These are phyloP conservation scores for Colletotrichum endophyticum DNA, from an alignment of 2,329 filamentous ascomycete species.

Conservation along the genomic window DNA sequence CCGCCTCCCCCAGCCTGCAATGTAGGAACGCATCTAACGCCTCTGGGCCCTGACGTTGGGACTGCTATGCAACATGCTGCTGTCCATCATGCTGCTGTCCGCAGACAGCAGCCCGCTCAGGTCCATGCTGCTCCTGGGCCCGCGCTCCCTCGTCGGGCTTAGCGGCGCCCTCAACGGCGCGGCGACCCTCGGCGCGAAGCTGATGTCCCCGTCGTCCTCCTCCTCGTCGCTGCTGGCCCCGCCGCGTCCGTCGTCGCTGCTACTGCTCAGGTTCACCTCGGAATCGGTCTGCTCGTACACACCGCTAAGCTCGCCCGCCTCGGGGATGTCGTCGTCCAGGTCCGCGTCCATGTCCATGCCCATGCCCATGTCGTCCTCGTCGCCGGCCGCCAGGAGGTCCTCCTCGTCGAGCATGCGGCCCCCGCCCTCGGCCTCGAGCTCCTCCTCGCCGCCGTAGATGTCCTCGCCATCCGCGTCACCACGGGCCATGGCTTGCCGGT, in stretches of 20 bases:
- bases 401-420: conserved; percentile 69
- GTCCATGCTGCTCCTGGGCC: conserved; percentile 55
- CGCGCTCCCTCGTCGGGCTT: conserved; percentile 39
- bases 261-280: conserved; percentile 63
- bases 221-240: conserved; percentile 21
- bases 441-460: conserved; percentile 59
- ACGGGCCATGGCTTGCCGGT: conserved; percentile 61
- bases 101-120: conserved; percentile 60
- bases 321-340: conserved; percentile 74
- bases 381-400: conserved; percentile 46
- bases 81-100: conserved; percentile 61
- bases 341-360: conserved; percentile 70
- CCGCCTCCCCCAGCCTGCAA: conserved; percentile 14
- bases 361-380: conserved; percentile 30
- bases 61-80: conserved; percentile 52
- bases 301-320: conserved; percentile 56
- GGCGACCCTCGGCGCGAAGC: conserved; percentile 43
- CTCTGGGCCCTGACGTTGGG: conserved; percentile 48
- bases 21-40: conserved; percentile 18
- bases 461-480: conserved; percentile 53
- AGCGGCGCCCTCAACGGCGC: conserved; percentile 34
- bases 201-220: conserved; percentile 33
- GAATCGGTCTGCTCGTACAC: conserved; percentile 82
- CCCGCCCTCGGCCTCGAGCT: conserved; percentile 58
- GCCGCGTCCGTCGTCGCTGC: conserved; percentile 29